phyloP scores from a whole-genome alignment of 345 rosid species.

The Turritis glabra region DNA sequence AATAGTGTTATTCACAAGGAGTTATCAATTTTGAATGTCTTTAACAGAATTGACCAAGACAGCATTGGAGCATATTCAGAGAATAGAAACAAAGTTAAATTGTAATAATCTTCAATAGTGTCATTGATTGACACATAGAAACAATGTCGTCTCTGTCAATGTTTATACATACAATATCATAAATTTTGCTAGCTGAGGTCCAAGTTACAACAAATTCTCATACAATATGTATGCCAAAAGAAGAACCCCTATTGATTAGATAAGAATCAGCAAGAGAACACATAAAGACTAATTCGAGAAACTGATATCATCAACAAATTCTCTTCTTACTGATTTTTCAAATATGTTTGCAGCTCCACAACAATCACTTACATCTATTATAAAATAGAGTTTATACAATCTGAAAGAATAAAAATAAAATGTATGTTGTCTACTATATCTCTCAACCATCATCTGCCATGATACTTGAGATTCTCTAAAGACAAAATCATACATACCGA shows the following conservation, averaged over 20 bases:
- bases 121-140: neutral
- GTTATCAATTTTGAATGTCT: neutral
- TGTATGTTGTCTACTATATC: neutral
- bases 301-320: neutral
- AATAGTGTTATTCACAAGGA: constrained; percentile 12
- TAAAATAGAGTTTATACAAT: neutral
- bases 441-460: neutral
- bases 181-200: neutral
- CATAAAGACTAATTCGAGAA: neutral
- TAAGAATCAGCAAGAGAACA: neutral
- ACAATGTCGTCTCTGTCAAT: neutral
- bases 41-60: neutral
- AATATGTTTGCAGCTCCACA: neutral
- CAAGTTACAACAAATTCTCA: neutral
- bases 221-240: neutral
- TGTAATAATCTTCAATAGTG: neutral
- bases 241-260: neutral
- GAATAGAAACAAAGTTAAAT: neutral
- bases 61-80: too few species aligned
- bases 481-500: neutral
- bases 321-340: neutral
- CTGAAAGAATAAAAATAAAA: neutral
- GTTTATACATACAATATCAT: neutral
- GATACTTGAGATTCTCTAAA: neutral
- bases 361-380: neutral